Conservation (phyloP, 2,329 filamentous ascomycete genomes). For the Intubia oerlemansii region DNA sequence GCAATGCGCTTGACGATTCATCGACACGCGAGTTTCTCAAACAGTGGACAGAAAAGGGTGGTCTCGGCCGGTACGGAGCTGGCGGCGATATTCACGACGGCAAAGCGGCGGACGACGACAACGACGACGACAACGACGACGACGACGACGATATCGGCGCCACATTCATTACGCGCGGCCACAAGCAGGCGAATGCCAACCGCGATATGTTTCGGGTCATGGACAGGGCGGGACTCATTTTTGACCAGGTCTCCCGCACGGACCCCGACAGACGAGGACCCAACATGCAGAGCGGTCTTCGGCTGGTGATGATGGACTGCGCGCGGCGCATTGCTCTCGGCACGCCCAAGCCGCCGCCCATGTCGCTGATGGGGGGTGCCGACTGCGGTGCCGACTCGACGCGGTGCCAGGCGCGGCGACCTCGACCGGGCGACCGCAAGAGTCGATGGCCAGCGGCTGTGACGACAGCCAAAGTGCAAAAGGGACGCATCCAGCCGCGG, state of each 20-base stretch:
- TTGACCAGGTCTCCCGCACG: background rate
- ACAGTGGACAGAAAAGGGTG: slow-evolving; percentile 4
- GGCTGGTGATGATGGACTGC: slow-evolving; percentile 6
- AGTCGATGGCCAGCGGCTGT: background rate
- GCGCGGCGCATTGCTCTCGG: slow-evolving; percentile 7
- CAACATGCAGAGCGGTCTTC: slow-evolving; percentile 1
- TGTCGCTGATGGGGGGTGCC: slow-evolving; percentile 1
- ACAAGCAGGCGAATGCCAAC: slow-evolving; percentile 2
- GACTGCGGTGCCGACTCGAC: slow-evolving; percentile 6
- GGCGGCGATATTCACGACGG: no score
- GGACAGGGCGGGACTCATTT: background rate
- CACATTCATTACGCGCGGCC: background rate
- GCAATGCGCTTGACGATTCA: background rate
- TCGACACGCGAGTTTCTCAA: background rate
- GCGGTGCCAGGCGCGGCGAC: background rate
- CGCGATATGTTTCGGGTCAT: slow-evolving; percentile 5
- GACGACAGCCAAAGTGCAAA: no score
- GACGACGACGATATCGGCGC: slow-evolving; percentile 3
- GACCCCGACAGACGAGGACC: background rate
- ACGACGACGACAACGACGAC: background rate
- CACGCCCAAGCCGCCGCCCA: slow-evolving; percentile 4
- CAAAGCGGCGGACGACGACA: no score
- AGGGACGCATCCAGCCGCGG: slow-evolving; percentile 1
- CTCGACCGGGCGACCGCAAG: slow-evolving; percentile 1
- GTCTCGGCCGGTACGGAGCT: background rate